phyloP scores from a whole-genome alignment of 2,329 filamentous ascomycete genomes.

The Aspergillus sergii region DNA sequence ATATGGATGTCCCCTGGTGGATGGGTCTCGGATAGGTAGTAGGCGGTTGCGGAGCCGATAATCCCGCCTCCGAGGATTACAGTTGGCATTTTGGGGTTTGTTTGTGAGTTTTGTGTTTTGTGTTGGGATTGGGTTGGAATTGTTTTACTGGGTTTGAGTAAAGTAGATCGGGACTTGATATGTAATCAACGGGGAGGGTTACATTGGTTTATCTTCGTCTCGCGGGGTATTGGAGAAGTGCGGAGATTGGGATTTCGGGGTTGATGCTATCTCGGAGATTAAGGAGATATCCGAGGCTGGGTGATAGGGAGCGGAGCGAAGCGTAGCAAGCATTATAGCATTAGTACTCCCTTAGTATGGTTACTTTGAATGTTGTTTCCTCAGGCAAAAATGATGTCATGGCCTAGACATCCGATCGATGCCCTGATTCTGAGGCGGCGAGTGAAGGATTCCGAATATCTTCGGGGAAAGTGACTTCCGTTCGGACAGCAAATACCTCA shows the following conservation, averaged over 20 bases:
- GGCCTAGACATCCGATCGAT: neutral
- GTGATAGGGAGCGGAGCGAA: no score
- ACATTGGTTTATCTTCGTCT: neutral
- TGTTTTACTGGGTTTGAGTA: no score
- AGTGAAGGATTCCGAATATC: neutral
- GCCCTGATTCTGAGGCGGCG: neutral
- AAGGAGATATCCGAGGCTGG: no score
- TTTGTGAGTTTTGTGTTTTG: neutral
- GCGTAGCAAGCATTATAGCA: no score
- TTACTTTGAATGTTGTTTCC: neutral
- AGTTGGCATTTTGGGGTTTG: constrained; percentile 51
- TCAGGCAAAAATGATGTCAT: neutral
- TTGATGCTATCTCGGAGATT: no score
- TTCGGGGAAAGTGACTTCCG: neutral
- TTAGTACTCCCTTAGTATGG: no score
- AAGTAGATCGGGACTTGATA: neutral
- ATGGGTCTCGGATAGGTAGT: constrained; percentile 62
- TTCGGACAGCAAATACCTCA: neutral
- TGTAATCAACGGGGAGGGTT: neutral
- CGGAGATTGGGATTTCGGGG: neutral
- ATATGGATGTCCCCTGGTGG: constrained; percentile 54
- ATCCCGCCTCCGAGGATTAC: constrained; percentile 72
- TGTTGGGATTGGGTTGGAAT: neutral
- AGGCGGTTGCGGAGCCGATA: constrained; percentile 71
- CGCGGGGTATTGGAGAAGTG: neutral